Percentiles rank a stretch among this genome's conserved stretches.
Evolutionary conservation across 176 grass and related monocot species (phyloP).

Genomic region (Eragrostis nindensis): DNA sequence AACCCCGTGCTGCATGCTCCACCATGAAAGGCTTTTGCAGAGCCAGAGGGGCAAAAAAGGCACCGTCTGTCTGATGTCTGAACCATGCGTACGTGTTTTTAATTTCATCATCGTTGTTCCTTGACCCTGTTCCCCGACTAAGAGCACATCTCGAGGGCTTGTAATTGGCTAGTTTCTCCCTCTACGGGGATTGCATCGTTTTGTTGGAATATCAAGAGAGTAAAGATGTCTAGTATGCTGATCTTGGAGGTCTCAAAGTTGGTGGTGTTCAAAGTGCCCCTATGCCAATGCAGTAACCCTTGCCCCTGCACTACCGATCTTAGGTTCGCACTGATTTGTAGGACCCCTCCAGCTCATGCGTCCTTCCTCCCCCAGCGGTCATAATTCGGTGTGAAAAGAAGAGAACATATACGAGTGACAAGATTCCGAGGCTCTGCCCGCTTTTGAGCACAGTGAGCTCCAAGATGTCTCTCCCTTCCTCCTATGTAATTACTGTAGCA

Average conservation of each 20-base stretch:
- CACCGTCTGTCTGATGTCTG: neutral
- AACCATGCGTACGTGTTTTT: constrained; percentile 19
- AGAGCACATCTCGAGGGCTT: neutral
- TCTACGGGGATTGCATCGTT: too few species aligned
- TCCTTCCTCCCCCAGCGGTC: neutral
- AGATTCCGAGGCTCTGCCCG: neutral
- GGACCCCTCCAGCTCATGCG: constrained; percentile 34
- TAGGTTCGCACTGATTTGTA: constrained; percentile 30
- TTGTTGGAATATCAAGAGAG: too few species aligned
- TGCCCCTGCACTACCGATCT: constrained; percentile 11
- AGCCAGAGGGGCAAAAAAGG: neutral
- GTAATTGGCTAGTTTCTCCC: neutral
- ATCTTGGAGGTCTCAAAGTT: neutral
- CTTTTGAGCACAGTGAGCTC: neutral
- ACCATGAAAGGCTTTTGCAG: neutral
- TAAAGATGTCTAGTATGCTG: too few species aligned
- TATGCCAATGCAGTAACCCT: neutral
- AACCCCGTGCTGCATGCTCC: neutral
- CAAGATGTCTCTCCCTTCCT: too few species aligned
- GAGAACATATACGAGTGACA: neutral
- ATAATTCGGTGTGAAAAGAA: constrained; percentile 41
- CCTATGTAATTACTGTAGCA: neutral
- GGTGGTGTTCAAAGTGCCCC: neutral
- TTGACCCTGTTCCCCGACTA: neutral
- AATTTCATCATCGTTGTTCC: neutral